A percentile compares a stretch with the other conserved stretches of the same genome.
These are phyloP conservation scores for Saccharomyces eubayanus DNA, from an alignment of 805 yeast species.

Conservation along the genomic window DNA sequence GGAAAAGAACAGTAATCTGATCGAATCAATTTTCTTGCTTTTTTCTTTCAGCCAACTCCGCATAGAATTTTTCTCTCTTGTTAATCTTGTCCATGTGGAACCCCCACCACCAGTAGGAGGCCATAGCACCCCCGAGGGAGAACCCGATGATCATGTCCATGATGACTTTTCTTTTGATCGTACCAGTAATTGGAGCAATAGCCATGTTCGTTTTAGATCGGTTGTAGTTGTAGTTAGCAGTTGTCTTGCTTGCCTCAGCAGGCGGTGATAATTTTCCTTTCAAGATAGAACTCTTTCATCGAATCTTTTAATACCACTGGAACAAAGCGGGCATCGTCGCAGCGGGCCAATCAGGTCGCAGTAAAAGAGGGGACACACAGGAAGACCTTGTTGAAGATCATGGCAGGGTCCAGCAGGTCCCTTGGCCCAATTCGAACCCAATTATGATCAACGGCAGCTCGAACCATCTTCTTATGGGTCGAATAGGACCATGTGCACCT, in stretches of 20 bases:
- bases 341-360: neutral
- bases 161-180: conserved; percentile 70
- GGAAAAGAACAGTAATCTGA: neutral
- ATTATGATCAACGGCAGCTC: neutral
- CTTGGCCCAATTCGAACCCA: neutral
- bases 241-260: neutral
- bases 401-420: neutral
- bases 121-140: conserved; percentile 53
- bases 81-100: conserved; percentile 67
- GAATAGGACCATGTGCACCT: neutral
- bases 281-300: neutral
- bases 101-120: conserved; percentile 76
- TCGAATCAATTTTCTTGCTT: conserved; percentile 27
- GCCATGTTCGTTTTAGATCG: conserved; percentile 41
- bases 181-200: conserved; percentile 80
- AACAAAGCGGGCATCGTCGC: neutral
- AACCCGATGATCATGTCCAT: conserved; percentile 71
- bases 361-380: neutral
- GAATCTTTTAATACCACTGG: neutral
- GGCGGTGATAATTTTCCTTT: neutral
- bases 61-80: conserved; percentile 79
- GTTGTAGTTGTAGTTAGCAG: conserved; percentile 4
- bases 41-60: conserved; percentile 67
- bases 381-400: neutral
- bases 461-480: neutral